Evolutionary conservation across 495 filamentous ascomycete genomes (phyloP).

Genomic region (Neurospora terricola): DNA sequence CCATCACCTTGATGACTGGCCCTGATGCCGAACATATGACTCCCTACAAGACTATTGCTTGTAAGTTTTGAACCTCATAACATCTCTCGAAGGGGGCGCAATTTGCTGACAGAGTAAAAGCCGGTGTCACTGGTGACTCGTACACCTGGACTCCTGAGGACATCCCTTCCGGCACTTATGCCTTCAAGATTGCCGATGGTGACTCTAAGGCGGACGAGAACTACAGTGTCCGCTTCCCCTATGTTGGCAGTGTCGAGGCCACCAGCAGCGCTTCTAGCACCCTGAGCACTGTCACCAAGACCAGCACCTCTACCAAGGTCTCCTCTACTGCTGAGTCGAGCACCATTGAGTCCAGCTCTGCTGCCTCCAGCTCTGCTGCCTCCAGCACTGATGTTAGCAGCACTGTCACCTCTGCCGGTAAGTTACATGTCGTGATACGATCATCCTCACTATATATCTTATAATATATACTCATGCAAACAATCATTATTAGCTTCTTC

Average conservation of each 20-base stretch:
- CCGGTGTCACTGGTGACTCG: constrained; percentile 17
- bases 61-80: constrained; percentile 12
- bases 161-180: constrained; percentile 31
- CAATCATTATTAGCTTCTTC: neutral
- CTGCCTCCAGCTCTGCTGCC: constrained; percentile 9
- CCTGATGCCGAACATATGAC: constrained; percentile 18
- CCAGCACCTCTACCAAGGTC: constrained; percentile 5
- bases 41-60: constrained; percentile 21
- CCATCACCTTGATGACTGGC: constrained; percentile 30
- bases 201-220: constrained; percentile 20
- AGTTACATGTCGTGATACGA: neutral
- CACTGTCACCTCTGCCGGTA: constrained; percentile 3
- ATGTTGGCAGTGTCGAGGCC: constrained; percentile 18
- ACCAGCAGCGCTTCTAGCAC: constrained; percentile 13
- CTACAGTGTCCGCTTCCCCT: constrained; percentile 31
- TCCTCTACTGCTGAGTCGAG: constrained; percentile 11
- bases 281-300: constrained; percentile 18
- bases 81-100: neutral
- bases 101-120: constrained; percentile 15
- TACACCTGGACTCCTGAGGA: constrained; percentile 27
- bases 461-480: neutral
- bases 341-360: constrained; percentile 6
- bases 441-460: neutral
- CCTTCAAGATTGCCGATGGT: constrained; percentile 30
- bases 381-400: constrained; percentile 6